phyloP scores from a whole-genome alignment of 192 early-diverging fungal species.

The Radiomyces spectabilis region DNA sequence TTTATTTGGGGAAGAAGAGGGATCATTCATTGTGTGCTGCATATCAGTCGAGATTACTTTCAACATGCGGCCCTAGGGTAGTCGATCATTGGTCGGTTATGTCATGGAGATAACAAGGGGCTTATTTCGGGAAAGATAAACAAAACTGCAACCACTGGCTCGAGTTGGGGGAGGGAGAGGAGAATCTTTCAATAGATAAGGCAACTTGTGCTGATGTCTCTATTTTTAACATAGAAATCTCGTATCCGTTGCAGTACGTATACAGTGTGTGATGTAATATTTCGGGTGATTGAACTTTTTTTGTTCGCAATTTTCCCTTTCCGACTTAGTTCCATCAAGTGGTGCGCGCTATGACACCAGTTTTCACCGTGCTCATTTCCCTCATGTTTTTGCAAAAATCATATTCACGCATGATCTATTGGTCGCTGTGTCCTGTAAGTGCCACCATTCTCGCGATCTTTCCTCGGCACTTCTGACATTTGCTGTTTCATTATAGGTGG shows the following conservation, averaged over 20 bases:
- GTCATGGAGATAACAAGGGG: no score
- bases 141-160: no score
- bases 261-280: not conserved
- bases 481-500: slow-evolving; percentile 34
- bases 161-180: no score
- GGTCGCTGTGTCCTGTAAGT: slow-evolving; percentile 52
- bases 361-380: slow-evolving; percentile 67
- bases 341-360: slow-evolving; percentile 73
- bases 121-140: no score
- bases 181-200: slow-evolving; percentile 8
- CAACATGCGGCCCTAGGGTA: no score
- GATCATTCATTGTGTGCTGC: no score
- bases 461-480: slow-evolving; percentile 14
- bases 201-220: slow-evolving; percentile 5
- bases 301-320: not conserved
- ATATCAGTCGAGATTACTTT: no score
- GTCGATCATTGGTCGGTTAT: no score
- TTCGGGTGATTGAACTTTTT: not conserved
- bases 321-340: slow-evolving; percentile 70
- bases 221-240: slow-evolving; percentile 8
- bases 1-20: not conserved
- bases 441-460: no score
- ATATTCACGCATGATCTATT: slow-evolving; percentile 46
- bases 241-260: slow-evolving; percentile 33
- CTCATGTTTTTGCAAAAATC: slow-evolving; percentile 50